Evolutionary conservation across 1,139 yeast species (phyloP).

Genomic region (Groenewaldozyma auringiensis): DNA sequence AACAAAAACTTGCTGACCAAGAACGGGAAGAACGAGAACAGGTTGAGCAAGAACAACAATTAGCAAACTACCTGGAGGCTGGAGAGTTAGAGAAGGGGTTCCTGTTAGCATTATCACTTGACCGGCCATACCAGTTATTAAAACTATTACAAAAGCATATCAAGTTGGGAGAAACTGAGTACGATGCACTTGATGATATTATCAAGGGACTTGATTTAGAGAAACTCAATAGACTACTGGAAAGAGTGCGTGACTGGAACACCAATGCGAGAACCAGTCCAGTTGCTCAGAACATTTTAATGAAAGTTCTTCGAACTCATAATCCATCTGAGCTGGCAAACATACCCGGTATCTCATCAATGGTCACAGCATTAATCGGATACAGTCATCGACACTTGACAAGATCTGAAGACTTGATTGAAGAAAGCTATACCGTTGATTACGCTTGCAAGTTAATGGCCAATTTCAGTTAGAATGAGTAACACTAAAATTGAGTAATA

Average conservation of each 20-base stretch:
- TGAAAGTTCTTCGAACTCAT: constrained; percentile 44
- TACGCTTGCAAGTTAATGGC: constrained; percentile 65
- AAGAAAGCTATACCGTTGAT: constrained; percentile 78
- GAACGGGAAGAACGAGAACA: constrained; percentile 35
- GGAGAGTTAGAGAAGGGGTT: constrained; percentile 88
- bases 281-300: constrained; percentile 68
- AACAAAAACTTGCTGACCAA: constrained; percentile 44
- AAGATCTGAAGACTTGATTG: constrained; percentile 70
- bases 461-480: constrained; percentile 2
- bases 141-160: constrained; percentile 17
- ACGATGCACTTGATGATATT: constrained; percentile 54
- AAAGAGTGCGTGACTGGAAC: constrained; percentile 90
- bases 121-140: constrained; percentile 51
- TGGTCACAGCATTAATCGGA: constrained; percentile 70
- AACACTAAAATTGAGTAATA: too few relatives aligned
- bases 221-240: constrained; percentile 53
- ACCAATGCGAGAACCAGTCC: constrained; percentile 75
- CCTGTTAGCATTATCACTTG: constrained; percentile 74
- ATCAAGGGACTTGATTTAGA: constrained; percentile 50
- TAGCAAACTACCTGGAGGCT: constrained; percentile 60
- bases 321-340: constrained; percentile 49
- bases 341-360: constrained; percentile 57
- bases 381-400: constrained; percentile 79
- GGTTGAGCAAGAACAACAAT: constrained; percentile 81
- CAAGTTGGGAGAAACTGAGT: constrained; percentile 19